A percentile compares a stretch with the other conserved stretches of the same genome.
phyloP scores from a whole-genome alignment of 129 eudicot genomes.

The Artemisia tridentata region DNA sequence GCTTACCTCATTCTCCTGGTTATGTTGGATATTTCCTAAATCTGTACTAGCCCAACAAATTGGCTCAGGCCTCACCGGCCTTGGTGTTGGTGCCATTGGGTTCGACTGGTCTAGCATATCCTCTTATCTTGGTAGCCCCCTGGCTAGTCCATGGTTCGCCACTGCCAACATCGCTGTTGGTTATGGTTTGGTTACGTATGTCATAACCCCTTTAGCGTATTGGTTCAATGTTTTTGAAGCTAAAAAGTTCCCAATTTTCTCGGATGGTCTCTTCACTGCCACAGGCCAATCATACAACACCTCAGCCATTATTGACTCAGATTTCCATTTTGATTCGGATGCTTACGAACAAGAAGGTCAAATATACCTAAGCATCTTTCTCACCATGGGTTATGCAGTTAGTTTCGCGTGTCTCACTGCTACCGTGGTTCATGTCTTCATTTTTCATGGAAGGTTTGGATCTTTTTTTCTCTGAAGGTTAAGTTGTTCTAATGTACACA shows the following conservation, averaged over 20 bases:
- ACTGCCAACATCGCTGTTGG: slow-evolving; percentile 39
- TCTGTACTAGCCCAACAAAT: slow-evolving; percentile 46
- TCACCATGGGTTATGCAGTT: slow-evolving; percentile 50
- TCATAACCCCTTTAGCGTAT: slow-evolving; percentile 37
- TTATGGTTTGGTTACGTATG: slow-evolving; percentile 35
- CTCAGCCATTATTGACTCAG: slow-evolving; percentile 28
- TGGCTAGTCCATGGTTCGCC: slow-evolving; percentile 45
- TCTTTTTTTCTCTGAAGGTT: background rate
- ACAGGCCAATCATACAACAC: slow-evolving; percentile 45
- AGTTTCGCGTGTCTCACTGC: slow-evolving; percentile 55
- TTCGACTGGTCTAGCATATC: slow-evolving; percentile 45
- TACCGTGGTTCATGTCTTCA: slow-evolving; percentile 40
- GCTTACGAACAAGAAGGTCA: slow-evolving; percentile 45
- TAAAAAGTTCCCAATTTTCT: slow-evolving; percentile 44
- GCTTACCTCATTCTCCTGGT: slow-evolving; percentile 34
- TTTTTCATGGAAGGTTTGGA: slow-evolving; percentile 44
- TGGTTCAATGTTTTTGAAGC: slow-evolving; percentile 42
- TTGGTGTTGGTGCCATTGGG: slow-evolving; percentile 45
- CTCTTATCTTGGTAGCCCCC: slow-evolving; percentile 38
- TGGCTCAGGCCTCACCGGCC: slow-evolving; percentile 48
- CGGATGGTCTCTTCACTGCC: slow-evolving; percentile 29
- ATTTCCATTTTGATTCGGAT: slow-evolving; percentile 34
- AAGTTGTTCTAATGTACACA: background rate
- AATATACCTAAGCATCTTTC: slow-evolving; percentile 47
- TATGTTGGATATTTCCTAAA: slow-evolving; percentile 40